A percentile compares a stretch with the other conserved stretches of the same genome.
These are phyloP conservation scores for Thymus mandschuricus DNA, from an alignment of 257 asterid species.

Conservation along the genomic window DNA sequence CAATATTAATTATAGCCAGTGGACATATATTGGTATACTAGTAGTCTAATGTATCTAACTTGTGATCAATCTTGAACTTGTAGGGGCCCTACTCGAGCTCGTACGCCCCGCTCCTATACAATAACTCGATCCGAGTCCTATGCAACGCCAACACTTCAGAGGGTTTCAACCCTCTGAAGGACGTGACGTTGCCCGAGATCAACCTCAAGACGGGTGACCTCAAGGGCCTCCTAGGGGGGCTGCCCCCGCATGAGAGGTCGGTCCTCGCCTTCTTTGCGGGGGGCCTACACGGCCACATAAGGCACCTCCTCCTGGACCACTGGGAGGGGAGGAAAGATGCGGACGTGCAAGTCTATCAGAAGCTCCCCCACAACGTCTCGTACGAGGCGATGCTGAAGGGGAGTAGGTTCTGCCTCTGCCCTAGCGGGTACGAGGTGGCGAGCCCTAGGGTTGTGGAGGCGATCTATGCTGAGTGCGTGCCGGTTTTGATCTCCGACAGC, in stretches of 20 bases:
- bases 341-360: slow-evolving; percentile 44
- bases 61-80: neutral
- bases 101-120: slow-evolving; percentile 60
- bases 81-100: slow-evolving; percentile 68
- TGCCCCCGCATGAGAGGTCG: slow-evolving; percentile 62
- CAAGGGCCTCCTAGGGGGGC: slow-evolving; percentile 71
- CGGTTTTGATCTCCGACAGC: slow-evolving; percentile 53
- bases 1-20: too few relatives aligned
- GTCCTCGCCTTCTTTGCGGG: slow-evolving; percentile 85
- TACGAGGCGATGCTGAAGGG: slow-evolving; percentile 47
- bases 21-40: too few relatives aligned
- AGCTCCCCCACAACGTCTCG: slow-evolving; percentile 37
- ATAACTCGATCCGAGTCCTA: slow-evolving; percentile 71
- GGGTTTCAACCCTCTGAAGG: slow-evolving; percentile 77
- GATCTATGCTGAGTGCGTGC: slow-evolving; percentile 68
- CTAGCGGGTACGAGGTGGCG: slow-evolving; percentile 76
- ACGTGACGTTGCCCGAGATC: slow-evolving; percentile 71
- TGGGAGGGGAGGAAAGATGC: slow-evolving; percentile 67
- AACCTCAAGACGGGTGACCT: slow-evolving; percentile 70
- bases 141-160: slow-evolving; percentile 91
- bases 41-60: too few relatives aligned
- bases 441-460: slow-evolving; percentile 79
- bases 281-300: slow-evolving; percentile 68
- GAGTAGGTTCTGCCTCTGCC: slow-evolving; percentile 66
- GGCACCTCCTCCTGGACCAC: slow-evolving; percentile 54